These are phyloP conservation scores for Pichia sp. DNA, from an alignment of 1,139 yeast species.

Conservation along the genomic window DNA sequence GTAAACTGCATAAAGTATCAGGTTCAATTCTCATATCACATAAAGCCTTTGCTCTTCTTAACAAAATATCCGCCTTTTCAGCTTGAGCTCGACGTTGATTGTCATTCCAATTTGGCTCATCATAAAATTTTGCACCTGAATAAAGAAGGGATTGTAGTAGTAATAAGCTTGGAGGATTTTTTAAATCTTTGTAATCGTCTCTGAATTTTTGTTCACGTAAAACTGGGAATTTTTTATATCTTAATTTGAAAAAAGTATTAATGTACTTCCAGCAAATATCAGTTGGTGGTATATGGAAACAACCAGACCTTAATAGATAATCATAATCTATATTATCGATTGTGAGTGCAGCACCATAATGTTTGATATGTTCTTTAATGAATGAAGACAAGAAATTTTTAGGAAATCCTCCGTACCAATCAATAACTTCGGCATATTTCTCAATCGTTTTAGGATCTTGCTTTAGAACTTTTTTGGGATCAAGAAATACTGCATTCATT, in stretches of 20 bases:
- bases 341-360: conserved; percentile 27
- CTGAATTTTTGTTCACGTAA: conserved; percentile 59
- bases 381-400: conserved; percentile 19
- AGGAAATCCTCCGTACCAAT: conserved; percentile 18
- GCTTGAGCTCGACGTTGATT: conserved; percentile 14
- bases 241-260: conserved; percentile 53
- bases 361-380: conserved; percentile 24
- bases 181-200: conserved; percentile 49
- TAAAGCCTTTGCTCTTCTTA: conserved; percentile 69
- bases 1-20: conserved; percentile 58
- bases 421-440: conserved; percentile 18
- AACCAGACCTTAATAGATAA: conserved; percentile 61
- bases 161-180: conserved; percentile 61
- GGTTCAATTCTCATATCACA: conserved; percentile 65
- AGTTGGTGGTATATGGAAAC: conserved; percentile 59
- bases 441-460: conserved; percentile 11
- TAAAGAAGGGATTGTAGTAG: conserved; percentile 64
- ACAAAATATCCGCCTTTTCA: conserved; percentile 42
- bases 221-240: conserved; percentile 50
- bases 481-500: conserved; percentile 13
- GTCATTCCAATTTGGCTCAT: conserved; percentile 17
- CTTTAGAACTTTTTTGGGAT: conserved; percentile 18
- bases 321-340: conserved; percentile 62
- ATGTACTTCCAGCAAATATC: conserved; percentile 57
- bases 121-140: conserved; percentile 48